Percentiles rank a stretch among this genome's conserved stretches.
These are phyloP conservation scores for Calcarisporium arbuscula DNA, from an alignment of 2,329 filamentous ascomycete genomes.

Conservation along the genomic window DNA sequence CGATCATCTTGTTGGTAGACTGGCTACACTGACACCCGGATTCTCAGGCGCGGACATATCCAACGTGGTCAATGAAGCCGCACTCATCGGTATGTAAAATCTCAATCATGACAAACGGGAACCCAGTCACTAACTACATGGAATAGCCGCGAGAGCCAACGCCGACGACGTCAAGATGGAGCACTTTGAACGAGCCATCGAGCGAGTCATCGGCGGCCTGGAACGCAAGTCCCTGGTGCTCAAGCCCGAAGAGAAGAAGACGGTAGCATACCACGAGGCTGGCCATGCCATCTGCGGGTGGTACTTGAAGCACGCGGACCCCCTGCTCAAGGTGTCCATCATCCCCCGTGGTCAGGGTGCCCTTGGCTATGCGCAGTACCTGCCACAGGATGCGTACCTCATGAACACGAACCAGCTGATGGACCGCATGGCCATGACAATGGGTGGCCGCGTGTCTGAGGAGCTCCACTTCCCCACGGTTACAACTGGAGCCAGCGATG, in stretches of 20 bases:
- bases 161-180: conserved; percentile 77
- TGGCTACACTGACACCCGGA: conserved; percentile 87
- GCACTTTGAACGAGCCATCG: conserved; percentile 96
- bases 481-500: conserved; percentile 88
- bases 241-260: conserved; percentile 87
- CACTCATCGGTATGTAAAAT: conserved; percentile 75
- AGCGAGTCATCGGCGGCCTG: conserved; percentile 90
- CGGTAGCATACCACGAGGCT: conserved; percentile 96
- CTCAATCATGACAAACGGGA: conserved; percentile 21
- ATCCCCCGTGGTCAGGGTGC: conserved; percentile 93
- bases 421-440: conserved; percentile 99
- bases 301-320: conserved; percentile 96
- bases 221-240: conserved; percentile 97
- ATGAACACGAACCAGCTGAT: conserved; percentile 95
- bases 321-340: conserved; percentile 95
- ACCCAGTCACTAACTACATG: conserved; percentile 11
- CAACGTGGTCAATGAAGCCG: conserved; percentile 97
- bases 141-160: conserved; percentile 70
- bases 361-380: conserved; percentile 92
- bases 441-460: conserved; percentile 90
- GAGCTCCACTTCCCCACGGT: conserved; percentile 96
- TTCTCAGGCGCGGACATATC: conserved; percentile 98
- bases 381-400: conserved; percentile 90
- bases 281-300: conserved; percentile 98
- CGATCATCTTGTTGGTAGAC: conserved; percentile 78